A percentile compares a stretch with the other conserved stretches of the same genome.
Evolutionary conservation across 441 rosid species (phyloP).

Genomic region (Daphne laureola): DNA sequence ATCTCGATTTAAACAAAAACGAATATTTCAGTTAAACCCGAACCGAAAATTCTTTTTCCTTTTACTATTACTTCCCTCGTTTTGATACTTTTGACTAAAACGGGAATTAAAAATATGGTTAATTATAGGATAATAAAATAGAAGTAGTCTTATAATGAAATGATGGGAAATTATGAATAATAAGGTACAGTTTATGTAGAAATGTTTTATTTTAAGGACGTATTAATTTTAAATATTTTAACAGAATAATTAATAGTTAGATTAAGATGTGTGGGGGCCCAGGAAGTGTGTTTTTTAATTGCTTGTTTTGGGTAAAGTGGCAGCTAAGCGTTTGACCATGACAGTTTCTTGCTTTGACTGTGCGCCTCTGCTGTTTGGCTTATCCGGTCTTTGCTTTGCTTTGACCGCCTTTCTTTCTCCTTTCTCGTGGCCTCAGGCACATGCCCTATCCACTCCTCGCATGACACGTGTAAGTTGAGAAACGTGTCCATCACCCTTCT

Average conservation of each 20-base stretch:
- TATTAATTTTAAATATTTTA: too few relatives aligned
- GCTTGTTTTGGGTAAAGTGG: constrained; percentile 23
- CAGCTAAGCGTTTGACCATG: constrained; percentile 55
- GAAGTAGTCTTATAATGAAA: too few relatives aligned
- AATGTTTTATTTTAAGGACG: too few relatives aligned
- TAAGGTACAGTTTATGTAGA: too few relatives aligned
- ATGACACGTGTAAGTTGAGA: constrained; percentile 18
- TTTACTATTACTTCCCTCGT: too few relatives aligned
- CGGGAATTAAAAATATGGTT: too few relatives aligned
- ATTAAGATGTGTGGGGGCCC: constrained; percentile 3
- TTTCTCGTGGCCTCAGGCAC: not conserved
- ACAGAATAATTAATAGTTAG: too few relatives aligned
- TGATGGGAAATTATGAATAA: too few relatives aligned
- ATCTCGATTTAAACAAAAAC: constrained; percentile 19
- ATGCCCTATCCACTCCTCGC: constrained; percentile 14
- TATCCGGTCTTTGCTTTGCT: constrained; percentile 35
- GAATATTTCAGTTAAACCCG: constrained; percentile 14
- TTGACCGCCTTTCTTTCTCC: constrained; percentile 20
- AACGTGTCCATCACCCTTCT: constrained; percentile 8
- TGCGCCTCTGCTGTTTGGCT: constrained; percentile 36
- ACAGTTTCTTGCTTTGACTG: constrained; percentile 62
- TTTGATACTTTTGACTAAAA: too few relatives aligned
- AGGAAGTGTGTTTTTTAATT: not conserved
- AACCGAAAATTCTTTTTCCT: not conserved
- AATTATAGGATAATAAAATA: too few relatives aligned